These are phyloP conservation scores for Aspergillus ruber DNA, from an alignment of 2,329 filamentous ascomycete genomes.

Conservation along the genomic window DNA sequence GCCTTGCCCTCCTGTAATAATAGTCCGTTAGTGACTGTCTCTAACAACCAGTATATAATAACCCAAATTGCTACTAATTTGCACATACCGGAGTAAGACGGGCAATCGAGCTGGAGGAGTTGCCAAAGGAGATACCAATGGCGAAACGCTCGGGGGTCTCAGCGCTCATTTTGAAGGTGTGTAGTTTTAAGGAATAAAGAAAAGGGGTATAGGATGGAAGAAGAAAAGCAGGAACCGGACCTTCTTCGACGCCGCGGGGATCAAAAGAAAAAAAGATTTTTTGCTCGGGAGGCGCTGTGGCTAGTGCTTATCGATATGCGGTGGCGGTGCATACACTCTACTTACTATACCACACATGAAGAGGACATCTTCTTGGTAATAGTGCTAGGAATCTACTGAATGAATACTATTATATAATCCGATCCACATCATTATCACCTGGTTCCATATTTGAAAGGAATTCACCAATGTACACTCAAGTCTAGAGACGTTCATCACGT, in stretches of 20 bases:
- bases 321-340: constrained; percentile 23
- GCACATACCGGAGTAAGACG: constrained; percentile 60
- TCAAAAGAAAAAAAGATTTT: constrained; percentile 27
- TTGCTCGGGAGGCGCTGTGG: constrained; percentile 25
- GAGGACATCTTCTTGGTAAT: neutral
- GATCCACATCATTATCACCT: no score
- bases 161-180: constrained; percentile 37
- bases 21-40: constrained; percentile 5
- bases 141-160: constrained; percentile 51
- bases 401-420: no score
- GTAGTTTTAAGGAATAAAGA: constrained; percentile 7
- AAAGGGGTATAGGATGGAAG: constrained; percentile 11
- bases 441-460: no score
- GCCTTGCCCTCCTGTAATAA: constrained; percentile 71
- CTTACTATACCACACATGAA: neutral
- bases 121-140: constrained; percentile 97
- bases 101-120: constrained; percentile 96
- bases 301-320: constrained; percentile 30
- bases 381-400: no score
- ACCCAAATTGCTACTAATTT: neutral
- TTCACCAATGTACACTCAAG: no score
- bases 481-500: constrained; percentile 14
- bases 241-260: constrained; percentile 7
- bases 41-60: neutral
- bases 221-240: constrained; percentile 13